Evolutionary conservation across 768 basidiomycete genomes (phyloP), one percentile per base, ranked within the genome.

Genomic region (Hemileccinum rubropunctum): DNA sequence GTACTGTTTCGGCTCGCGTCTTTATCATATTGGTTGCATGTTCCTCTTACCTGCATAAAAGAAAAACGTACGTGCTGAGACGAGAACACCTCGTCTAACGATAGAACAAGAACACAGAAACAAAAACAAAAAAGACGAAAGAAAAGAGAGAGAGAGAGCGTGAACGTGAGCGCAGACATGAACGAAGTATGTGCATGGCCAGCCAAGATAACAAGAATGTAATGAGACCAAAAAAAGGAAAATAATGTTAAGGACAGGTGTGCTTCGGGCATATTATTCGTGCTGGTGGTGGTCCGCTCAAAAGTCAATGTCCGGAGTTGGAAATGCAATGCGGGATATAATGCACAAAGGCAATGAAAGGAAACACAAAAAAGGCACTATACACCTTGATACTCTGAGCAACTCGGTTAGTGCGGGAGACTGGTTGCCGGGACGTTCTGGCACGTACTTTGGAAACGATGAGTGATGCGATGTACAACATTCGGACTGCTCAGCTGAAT

Each of bases 211-310:
- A 58, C 51, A 57, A 60, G 41, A 18, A 30, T 23, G 54, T 52
- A 51, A 47, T 21, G 52, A 50, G 59, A 54, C 50, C 53, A 50
- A 45, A 45, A 50, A 50, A 52, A 56, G 54, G 37, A 21, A 50
- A 67, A 67, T 65, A 65, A 69, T 49, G 52, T 65, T 69, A 67
- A 57, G 38, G 59, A 67, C 56, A 58, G 60, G 50, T 3, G 52
- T 57, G 52, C 45, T 51, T 50, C 52, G 53, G 51, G 54, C 56
- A 46, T 53, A 28, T 42, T 48, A 47, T 15, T 39, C 26, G 28
- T 50, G 42, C 41, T 39, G 40, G 8, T 21, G 34, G 20, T 45
- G 35, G 64, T 57, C 58, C 51, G 43, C 38, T 59, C 53, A 56
- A 57, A 20, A 38, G 36, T 7, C 17, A 48, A 36, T 43, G 57